Base-by-base conservation (phyloP, 208 protist species). In the Phytomonas francai region DNA sequence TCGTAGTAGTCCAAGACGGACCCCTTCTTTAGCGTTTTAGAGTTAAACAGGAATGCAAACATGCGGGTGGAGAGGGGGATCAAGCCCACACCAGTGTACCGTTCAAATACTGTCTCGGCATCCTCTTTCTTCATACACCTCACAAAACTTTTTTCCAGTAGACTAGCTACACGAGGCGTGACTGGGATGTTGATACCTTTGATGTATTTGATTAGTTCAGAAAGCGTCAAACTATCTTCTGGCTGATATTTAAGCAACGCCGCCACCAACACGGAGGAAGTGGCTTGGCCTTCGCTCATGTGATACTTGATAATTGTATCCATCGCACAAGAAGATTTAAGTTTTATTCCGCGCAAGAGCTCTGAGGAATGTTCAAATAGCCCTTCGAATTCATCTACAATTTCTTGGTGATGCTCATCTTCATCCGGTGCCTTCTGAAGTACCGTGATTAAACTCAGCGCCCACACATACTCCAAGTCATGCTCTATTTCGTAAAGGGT, bases 11-110 rank as follows among this genome's bases (percentile, higher is more conserved):
- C 86, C 32, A 95, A 59, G 22, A 90, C 77, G 19, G 70, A 75
- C 80, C 16, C 67, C 2, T 42, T 80, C 70, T 5, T 68, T 71
- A 79, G 61, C 14, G 39, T 77, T 36, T 73, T 65, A 36, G 73
- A 80, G 70, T 88, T 95, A 78, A 95, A 93, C 25, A 95, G 66
- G 76, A 95, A 86, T 36, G 83, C 87, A 73, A 93, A 95, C n/a
- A 86, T 85, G 0, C 85, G 77, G 8, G 77, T 87, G 19, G 81
- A 84, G 61, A 93, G 67, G 5, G 90, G 90, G 14, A 78, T 65
- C 42, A 95, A 67, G 7, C 90, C 85, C 30, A 76, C 80, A n/a
- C 63, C 72, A 11, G 67, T 72, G 73, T 91, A 81, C 22, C 77
- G 68, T 28, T 69, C 31, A 62, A 94, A 89, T 16, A 92, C 86